Evolutionary conservation across 441 rosid genomes (phyloP).

Genomic region (Syzygium malaccense): DNA sequence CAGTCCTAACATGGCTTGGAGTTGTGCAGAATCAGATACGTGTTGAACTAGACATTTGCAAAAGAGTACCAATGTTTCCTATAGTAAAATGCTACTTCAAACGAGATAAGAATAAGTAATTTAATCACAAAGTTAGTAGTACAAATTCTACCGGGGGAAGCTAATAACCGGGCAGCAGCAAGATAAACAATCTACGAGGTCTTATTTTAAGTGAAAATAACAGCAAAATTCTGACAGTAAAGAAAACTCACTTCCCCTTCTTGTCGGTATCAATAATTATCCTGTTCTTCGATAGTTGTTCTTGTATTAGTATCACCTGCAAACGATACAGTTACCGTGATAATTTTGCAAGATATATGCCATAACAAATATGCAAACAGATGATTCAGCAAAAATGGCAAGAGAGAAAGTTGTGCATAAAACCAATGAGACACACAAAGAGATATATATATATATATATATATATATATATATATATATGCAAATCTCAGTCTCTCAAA

Average conservation of each 20-base stretch:
- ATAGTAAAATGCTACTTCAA: neutral
- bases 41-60: neutral
- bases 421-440: neutral
- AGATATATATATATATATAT: neutral
- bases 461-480: neutral
- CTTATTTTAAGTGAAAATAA: neutral
- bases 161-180: neutral
- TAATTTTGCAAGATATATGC: neutral
- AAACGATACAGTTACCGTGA: constrained; percentile 10
- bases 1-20: neutral
- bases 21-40: neutral
- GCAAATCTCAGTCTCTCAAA: neutral
- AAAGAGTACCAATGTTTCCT: neutral
- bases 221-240: neutral
- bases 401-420: neutral
- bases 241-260: constrained; percentile 85
- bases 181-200: neutral
- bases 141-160: neutral
- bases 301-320: constrained; percentile 91
- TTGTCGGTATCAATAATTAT: constrained; percentile 90
- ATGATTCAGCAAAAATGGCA: neutral
- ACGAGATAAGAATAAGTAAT: neutral
- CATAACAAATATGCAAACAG: neutral
- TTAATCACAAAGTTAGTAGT: neutral
- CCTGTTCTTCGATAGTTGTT: constrained; percentile 94